Evolutionary conservation across 2,329 filamentous ascomycete genomes (phyloP).

Genomic region (Fusarium foetens): DNA sequence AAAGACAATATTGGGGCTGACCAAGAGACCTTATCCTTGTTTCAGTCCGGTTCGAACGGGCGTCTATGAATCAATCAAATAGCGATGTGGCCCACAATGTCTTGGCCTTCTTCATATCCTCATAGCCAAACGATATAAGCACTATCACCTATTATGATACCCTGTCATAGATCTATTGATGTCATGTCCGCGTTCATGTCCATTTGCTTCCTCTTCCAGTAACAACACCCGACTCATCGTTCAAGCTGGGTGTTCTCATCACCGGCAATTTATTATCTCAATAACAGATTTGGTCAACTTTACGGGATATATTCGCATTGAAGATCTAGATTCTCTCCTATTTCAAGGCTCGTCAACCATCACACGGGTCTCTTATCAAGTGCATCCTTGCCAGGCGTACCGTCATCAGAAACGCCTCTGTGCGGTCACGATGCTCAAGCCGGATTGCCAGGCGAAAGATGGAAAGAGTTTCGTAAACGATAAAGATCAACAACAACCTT

Average conservation of each 20-base stretch:
- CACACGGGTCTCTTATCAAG: background rate
- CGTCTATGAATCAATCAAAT: slow-evolving; percentile 11
- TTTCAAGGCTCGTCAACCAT: slow-evolving; percentile 17
- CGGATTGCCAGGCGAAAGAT: slow-evolving; percentile 29
- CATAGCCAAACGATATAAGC: slow-evolving; percentile 17
- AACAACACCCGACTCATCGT: background rate
- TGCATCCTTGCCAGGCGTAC: background rate
- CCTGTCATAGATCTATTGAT: background rate
- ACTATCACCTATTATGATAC: slow-evolving; percentile 10
- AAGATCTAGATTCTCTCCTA: slow-evolving; percentile 44
- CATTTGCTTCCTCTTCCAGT: background rate
- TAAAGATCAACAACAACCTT: slow-evolving; percentile 40
- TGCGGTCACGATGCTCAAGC: slow-evolving; percentile 15
- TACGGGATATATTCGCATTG: slow-evolving; percentile 39
- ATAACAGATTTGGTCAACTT: background rate
- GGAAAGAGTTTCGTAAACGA: slow-evolving; percentile 33
- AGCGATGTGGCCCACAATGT: slow-evolving; percentile 19
- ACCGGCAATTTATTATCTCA: background rate
- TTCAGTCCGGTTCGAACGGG: slow-evolving; percentile 10
- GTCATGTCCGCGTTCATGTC: background rate
- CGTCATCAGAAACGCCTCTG: background rate
- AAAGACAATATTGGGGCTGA: slow-evolving; percentile 1
- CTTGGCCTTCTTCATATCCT: slow-evolving; percentile 5
- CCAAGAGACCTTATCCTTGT: slow-evolving; percentile 10
- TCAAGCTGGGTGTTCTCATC: background rate